Evolutionary conservation across 345 rosid genomes (phyloP).

Genomic region (Schrenkiella parvula): DNA sequence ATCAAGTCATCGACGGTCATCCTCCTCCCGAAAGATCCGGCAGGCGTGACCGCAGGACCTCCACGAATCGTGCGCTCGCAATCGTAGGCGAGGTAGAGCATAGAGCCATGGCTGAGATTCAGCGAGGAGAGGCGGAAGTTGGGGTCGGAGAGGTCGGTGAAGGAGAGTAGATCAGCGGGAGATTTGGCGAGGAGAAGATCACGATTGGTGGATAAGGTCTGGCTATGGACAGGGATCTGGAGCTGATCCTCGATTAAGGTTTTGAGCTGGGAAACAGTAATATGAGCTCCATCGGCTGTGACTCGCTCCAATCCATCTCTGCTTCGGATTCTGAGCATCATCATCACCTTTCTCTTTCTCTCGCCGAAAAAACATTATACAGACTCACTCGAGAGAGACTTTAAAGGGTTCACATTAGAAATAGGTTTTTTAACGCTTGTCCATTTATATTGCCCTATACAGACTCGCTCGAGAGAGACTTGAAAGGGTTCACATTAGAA

Average conservation of each 20-base stretch:
- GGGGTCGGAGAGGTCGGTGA: constrained; percentile 72
- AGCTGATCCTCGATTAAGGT: constrained; percentile 71
- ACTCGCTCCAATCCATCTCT: constrained; percentile 92
- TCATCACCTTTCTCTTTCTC: no score
- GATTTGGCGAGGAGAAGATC: constrained; percentile 68
- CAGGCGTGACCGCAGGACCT: constrained; percentile 61
- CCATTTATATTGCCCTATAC: no score
- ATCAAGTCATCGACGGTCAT: constrained; percentile 95
- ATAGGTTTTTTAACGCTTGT: no score
- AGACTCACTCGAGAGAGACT: no score
- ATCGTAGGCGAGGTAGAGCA: constrained; percentile 66
- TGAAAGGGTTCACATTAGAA: no score
- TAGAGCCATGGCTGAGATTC: constrained; percentile 64
- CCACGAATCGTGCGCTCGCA: constrained; percentile 69
- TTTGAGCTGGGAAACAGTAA: constrained; percentile 62
- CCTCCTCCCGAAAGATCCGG: constrained; percentile 94
- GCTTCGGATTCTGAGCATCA: constrained; percentile 89
- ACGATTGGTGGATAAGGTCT: constrained; percentile 71
- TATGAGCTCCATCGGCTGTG: constrained; percentile 43
- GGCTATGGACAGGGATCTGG: constrained; percentile 67
- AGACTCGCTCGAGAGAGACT: no score
- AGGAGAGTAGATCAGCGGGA: constrained; percentile 46
- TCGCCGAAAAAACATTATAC: no score
- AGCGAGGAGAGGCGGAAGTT: constrained; percentile 52
- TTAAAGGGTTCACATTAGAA: no score